phyloP scores from a whole-genome alignment of 768 basidiomycete genomes.

The Paxillus rubicundulus region DNA sequence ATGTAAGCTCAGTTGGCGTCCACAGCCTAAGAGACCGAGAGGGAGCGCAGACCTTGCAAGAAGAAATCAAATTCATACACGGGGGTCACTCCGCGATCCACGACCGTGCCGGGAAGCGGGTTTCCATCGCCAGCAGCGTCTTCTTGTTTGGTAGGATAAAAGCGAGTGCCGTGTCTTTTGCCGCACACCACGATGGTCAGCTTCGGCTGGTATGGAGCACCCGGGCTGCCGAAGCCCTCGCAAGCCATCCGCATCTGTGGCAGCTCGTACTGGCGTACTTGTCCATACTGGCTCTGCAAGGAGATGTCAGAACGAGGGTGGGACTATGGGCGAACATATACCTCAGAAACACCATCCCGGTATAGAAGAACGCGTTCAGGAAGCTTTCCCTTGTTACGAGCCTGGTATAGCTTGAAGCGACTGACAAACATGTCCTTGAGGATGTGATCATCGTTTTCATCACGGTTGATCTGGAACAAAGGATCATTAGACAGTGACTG shows the following conservation, averaged over 20 bases:
- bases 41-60: constrained; percentile 34
- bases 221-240: constrained; percentile 29
- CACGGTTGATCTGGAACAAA: constrained; percentile 39
- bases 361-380: constrained; percentile 46
- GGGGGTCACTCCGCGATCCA: constrained; percentile 46
- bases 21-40: background rate
- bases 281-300: constrained; percentile 41
- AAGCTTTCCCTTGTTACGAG: constrained; percentile 29
- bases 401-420: constrained; percentile 35
- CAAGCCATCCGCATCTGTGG: constrained; percentile 40
- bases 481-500: background rate
- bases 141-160: constrained; percentile 40
- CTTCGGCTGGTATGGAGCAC: constrained; percentile 37
- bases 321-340: constrained; percentile 20
- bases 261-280: constrained; percentile 42
- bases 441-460: constrained; percentile 39
- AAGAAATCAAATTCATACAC: constrained; percentile 51
- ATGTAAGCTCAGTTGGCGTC: background rate
- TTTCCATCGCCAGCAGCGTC: constrained; percentile 40
- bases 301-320: background rate
- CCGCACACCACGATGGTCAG: constrained; percentile 47
- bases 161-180: constrained; percentile 49
- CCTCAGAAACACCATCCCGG: constrained; percentile 73
- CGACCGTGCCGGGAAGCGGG: constrained; percentile 45
- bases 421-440: constrained; percentile 44